Evolutionary conservation across 371 early-diverging fungal genomes (phyloP).

Genomic region (Apophysomyces ossiformis): DNA sequence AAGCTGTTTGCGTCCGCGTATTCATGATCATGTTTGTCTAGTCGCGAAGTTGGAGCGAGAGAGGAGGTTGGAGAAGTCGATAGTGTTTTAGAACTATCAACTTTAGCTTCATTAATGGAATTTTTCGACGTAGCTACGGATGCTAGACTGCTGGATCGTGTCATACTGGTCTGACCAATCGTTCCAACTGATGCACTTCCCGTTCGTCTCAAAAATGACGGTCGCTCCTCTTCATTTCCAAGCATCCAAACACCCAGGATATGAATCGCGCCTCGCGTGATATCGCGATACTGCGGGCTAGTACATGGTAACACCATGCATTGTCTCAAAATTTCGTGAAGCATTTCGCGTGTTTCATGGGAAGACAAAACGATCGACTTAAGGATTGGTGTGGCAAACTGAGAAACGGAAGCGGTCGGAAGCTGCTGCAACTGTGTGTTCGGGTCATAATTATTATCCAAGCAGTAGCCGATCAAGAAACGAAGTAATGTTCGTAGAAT

Average conservation of each 20-base stretch:
- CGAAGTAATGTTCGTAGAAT: constrained; percentile 67
- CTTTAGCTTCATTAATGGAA: constrained; percentile 4
- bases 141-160: constrained; percentile 41
- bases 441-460: constrained; percentile 49
- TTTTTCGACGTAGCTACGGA: constrained; percentile 29
- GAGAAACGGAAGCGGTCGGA: constrained; percentile 46
- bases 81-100: constrained; percentile 5
- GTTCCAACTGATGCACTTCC: constrained; percentile 34
- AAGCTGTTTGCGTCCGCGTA: constrained; percentile 60
- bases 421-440: constrained; percentile 41
- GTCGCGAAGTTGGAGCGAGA: constrained; percentile 22
- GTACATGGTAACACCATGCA: constrained; percentile 63
- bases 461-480: constrained; percentile 69
- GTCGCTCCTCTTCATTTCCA: constrained; percentile 70
- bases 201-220: constrained; percentile 62
- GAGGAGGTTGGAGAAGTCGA: constrained; percentile 4
- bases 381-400: constrained; percentile 70
- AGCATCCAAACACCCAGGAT: constrained; percentile 77
- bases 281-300: constrained; percentile 62
- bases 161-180: constrained; percentile 21
- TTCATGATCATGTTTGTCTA: constrained; percentile 24
- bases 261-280: constrained; percentile 70
- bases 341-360: constrained; percentile 71
- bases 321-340: constrained; percentile 80
- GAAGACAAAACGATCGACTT: constrained; percentile 71